phyloP scores from a whole-genome alignment of 2,329 filamentous ascomycete genomes.

The Sphaerulina musiva region DNA sequence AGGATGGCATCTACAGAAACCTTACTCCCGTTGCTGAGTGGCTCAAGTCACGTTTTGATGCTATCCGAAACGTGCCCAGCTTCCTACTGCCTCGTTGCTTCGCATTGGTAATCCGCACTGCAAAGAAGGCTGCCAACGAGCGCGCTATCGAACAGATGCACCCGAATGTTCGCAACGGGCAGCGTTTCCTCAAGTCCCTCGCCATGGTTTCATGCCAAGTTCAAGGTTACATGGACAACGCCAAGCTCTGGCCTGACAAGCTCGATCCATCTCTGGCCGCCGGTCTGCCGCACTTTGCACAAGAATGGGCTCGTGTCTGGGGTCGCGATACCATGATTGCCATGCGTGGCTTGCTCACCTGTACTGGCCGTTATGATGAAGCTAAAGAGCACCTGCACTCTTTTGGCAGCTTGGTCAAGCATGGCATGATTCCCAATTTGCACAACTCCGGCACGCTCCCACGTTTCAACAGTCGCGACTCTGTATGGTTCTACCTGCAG shows the following conservation, averaged over 20 bases:
- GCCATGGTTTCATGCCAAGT: slow-evolving; percentile 89
- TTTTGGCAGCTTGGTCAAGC: slow-evolving; percentile 93
- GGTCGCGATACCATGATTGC: slow-evolving; percentile 96
- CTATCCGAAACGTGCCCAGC: slow-evolving; percentile 74
- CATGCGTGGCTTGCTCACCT: slow-evolving; percentile 81
- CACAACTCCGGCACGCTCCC: slow-evolving; percentile 78
- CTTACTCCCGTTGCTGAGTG: slow-evolving; percentile 65
- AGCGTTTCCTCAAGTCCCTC: slow-evolving; percentile 81
- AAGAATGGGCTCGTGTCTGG: slow-evolving; percentile 94
- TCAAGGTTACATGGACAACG: slow-evolving; percentile 81
- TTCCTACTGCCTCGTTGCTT: slow-evolving; percentile 93
- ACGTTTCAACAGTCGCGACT: slow-evolving; percentile 92
- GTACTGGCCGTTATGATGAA: slow-evolving; percentile 79
- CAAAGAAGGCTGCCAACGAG: slow-evolving; percentile 76
- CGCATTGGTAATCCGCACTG: slow-evolving; percentile 77
- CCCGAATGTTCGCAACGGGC: slow-evolving; percentile 67
- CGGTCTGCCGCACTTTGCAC: slow-evolving; percentile 86
- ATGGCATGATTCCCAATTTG: slow-evolving; percentile 96
- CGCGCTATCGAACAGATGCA: slow-evolving; percentile 73
- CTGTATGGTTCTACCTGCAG: slow-evolving; percentile 96
- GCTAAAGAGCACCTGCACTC: slow-evolving; percentile 90
- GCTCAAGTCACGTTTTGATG: slow-evolving; percentile 78
- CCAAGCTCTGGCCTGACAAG: slow-evolving; percentile 81
- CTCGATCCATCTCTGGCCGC: slow-evolving; percentile 81
- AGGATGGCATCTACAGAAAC: slow-evolving; percentile 50